These are phyloP conservation scores for Boletus bicolor DNA, from an alignment of 768 basidiomycete genomes.

Conservation along the genomic window DNA sequence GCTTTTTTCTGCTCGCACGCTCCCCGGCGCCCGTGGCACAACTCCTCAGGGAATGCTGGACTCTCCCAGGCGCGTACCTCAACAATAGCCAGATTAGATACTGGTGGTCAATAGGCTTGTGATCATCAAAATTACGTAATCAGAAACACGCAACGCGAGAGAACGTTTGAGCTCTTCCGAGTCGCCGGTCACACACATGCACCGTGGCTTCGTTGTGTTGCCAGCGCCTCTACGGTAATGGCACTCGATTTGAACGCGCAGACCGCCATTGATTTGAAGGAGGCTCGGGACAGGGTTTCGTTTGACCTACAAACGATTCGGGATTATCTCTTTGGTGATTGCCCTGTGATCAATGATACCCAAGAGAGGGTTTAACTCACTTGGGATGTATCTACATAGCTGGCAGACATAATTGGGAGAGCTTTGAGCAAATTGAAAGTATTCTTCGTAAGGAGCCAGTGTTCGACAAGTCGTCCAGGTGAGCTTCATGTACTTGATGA, in stretches of 20 bases:
- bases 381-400: slow-evolving; percentile 33
- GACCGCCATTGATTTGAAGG: slow-evolving; percentile 50
- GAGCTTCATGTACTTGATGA: not conserved
- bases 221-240: not conserved
- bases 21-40: too few species aligned
- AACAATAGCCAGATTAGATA: too few species aligned
- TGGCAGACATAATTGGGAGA: slow-evolving; percentile 49
- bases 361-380: not conserved
- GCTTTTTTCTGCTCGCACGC: too few species aligned
- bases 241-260: slow-evolving; percentile 38
- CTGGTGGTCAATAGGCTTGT: too few species aligned
- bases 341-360: not conserved
- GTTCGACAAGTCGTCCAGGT: slow-evolving; percentile 62
- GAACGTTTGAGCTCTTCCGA: too few species aligned
- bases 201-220: not conserved
- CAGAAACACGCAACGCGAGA: not conserved
- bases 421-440: slow-evolving; percentile 40
- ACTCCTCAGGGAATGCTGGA: too few species aligned
- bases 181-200: not conserved
- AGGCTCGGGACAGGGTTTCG: slow-evolving; percentile 43
- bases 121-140: too few species aligned
- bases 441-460: slow-evolving; percentile 51
- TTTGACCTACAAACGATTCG: slow-evolving; percentile 43
- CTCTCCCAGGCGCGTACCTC: too few species aligned
- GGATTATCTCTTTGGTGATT: slow-evolving; percentile 51